A percentile compares a stretch with the other conserved stretches of the same genome.
These are phyloP conservation scores for Pyrenophora teres DNA, from an alignment of 2,329 filamentous ascomycete genomes.

Conservation along the genomic window DNA sequence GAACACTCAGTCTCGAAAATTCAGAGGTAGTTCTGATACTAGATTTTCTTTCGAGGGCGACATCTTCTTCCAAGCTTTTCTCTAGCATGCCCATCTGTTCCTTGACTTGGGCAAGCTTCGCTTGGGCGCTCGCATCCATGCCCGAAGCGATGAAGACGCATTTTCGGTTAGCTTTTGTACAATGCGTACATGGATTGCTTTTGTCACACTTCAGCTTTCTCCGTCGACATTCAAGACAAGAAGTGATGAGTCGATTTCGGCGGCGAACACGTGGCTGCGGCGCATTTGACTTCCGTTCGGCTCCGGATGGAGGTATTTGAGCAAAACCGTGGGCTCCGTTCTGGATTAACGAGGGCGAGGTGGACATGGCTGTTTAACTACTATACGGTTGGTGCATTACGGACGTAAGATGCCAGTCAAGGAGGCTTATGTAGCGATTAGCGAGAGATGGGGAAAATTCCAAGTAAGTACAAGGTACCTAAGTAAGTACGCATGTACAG, in stretches of 20 bases:
- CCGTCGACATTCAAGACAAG: slow-evolving; percentile 58
- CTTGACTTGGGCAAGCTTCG: slow-evolving; percentile 75
- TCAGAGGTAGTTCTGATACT: slow-evolving; percentile 6
- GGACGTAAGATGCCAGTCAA: slow-evolving; percentile 3
- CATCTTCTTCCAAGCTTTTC: slow-evolving; percentile 69
- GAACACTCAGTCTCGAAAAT: slow-evolving; percentile 4
- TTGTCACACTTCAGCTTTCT: slow-evolving; percentile 82
- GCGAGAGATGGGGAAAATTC: slow-evolving; percentile 3
- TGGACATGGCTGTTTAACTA: slow-evolving; percentile 8
- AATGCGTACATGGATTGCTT: slow-evolving; percentile 71
- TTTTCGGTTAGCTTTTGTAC: slow-evolving; percentile 57
- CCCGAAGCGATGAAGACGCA: slow-evolving; percentile 69
- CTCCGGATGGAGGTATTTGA: slow-evolving; percentile 2
- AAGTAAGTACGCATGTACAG: background rate
- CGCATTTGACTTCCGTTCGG: slow-evolving; percentile 24
- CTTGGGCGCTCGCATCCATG: slow-evolving; percentile 70
- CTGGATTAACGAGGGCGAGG: slow-evolving; percentile 5
- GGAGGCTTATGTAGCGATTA: background rate
- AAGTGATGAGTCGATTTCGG: slow-evolving; percentile 47
- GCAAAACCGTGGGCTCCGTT: background rate
- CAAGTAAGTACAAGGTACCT: background rate
- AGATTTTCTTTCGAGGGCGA: slow-evolving; percentile 54
- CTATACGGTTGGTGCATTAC: slow-evolving; percentile 2
- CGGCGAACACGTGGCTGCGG: slow-evolving; percentile 41
- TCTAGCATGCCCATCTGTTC: slow-evolving; percentile 77